Conservation (phyloP, 225 moss, liverwort and hornwort species). For the Bryum argenteum region DNA sequence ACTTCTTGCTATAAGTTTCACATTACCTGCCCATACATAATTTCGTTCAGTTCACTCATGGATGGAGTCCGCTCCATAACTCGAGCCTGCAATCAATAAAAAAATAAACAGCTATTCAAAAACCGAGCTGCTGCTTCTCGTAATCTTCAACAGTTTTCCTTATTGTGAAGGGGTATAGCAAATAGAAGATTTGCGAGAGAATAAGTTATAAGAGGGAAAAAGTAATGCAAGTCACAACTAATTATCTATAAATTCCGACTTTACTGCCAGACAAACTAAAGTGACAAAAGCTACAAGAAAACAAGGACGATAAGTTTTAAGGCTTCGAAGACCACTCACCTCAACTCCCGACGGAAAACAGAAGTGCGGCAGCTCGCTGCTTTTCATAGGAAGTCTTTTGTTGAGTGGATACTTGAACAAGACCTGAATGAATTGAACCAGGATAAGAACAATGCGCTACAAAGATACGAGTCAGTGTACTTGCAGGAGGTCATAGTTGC, state of each 20-base stretch:
- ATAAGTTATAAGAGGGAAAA: conserved; percentile 14
- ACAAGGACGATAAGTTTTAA: neutral
- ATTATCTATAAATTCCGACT: neutral
- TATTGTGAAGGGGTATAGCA: neutral
- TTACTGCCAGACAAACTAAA: neutral
- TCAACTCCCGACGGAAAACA: conserved; percentile 97
- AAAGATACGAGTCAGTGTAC: conserved; percentile 6
- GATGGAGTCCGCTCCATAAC: conserved; percentile 98
- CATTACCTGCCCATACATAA: conserved; percentile 98
- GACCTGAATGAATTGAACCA: conserved; percentile 53
- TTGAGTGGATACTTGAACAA: conserved; percentile 92
- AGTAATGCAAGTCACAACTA: neutral
- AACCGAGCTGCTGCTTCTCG: conserved; percentile 13
- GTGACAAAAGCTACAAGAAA: conserved; percentile 7
- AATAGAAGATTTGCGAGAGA: neutral
- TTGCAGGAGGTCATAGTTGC: conserved; percentile 25
- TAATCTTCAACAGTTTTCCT: conserved; percentile 12
- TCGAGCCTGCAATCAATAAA: conserved; percentile 68
- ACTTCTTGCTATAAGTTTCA: conserved; percentile 10
- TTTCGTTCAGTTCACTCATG: conserved; percentile 97
- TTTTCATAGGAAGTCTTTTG: conserved; percentile 90
- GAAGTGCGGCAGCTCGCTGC: conserved; percentile 90
- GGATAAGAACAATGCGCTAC: conserved; percentile 5
- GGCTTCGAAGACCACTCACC: conserved; percentile 42
- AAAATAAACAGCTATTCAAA: conserved; percentile 4